Conservation (phyloP, 169 alveolate genomes). For the Babesia divergens region DNA sequence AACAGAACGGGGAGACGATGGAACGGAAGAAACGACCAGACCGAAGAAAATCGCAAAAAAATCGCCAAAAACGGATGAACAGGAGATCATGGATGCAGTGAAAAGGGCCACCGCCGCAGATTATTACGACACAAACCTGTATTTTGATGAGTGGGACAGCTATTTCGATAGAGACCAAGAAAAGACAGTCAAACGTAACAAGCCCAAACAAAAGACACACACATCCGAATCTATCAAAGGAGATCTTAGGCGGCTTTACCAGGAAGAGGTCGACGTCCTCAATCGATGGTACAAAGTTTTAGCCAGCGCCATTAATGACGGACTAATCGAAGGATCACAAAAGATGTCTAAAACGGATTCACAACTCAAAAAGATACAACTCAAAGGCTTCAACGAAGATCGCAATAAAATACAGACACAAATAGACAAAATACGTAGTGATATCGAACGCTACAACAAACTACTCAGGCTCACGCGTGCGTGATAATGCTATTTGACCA, state of each 20-base stretch:
- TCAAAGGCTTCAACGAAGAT: conserved; percentile 40
- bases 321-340: neutral
- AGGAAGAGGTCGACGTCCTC: conserved; percentile 36
- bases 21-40: neutral
- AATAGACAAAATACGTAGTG: conserved; percentile 25
- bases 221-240: conserved; percentile 26
- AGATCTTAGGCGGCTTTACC: conserved; percentile 15
- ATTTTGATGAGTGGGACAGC: conserved; percentile 57
- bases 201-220: conserved; percentile 17
- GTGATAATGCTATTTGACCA: neutral
- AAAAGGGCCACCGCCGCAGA: conserved; percentile 32
- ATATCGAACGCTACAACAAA: conserved; percentile 35
- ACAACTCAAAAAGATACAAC: conserved; percentile 26
- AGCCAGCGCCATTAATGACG: conserved; percentile 8
- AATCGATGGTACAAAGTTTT: conserved; percentile 56
- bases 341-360: conserved; percentile 2
- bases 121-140: conserved; percentile 50
- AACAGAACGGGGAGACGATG: neutral
- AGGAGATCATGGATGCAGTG: conserved; percentile 20
- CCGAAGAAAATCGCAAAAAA: conserved; percentile 7
- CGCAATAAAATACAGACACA: conserved; percentile 27
- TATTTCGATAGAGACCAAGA: conserved; percentile 40
- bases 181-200: neutral
- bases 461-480: conserved; percentile 26
- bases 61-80: conserved; percentile 13